Evolutionary conservation across 305 asterid genomes (phyloP).

Genomic region (Fraxinus dipetala): DNA sequence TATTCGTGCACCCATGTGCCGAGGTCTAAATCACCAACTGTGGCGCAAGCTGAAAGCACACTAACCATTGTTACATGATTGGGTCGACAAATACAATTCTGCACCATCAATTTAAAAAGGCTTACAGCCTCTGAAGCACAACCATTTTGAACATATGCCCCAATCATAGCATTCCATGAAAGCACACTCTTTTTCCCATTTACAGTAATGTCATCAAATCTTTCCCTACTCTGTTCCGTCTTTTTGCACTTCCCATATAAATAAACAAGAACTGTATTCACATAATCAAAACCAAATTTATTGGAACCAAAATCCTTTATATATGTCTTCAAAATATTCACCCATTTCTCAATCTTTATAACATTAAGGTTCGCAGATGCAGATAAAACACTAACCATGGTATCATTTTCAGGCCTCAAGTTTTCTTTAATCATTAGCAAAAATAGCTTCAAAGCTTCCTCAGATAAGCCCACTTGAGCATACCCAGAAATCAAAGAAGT

Average conservation of each 20-base stretch:
- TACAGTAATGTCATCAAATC: slow-evolving; percentile 50
- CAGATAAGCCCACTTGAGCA: slow-evolving; percentile 45
- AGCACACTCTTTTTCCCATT: slow-evolving; percentile 54
- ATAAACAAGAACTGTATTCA: slow-evolving; percentile 46
- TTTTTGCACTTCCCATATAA: slow-evolving; percentile 55
- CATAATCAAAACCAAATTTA: slow-evolving; percentile 32
- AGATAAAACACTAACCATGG: slow-evolving; percentile 66
- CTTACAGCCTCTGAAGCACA: slow-evolving; percentile 49
- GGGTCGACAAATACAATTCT: slow-evolving; percentile 40
- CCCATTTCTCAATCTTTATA: slow-evolving; percentile 46
- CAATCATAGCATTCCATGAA: slow-evolving; percentile 66
- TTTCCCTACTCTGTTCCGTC: slow-evolving; percentile 46
- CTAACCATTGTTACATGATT: slow-evolving; percentile 78
- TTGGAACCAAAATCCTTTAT: slow-evolving; percentile 2
- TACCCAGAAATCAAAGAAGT: slow-evolving; percentile 67
- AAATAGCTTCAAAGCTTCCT: slow-evolving; percentile 48
- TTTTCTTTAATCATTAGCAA: slow-evolving; percentile 43
- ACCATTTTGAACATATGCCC: slow-evolving; percentile 54
- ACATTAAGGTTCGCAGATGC: slow-evolving; percentile 53
- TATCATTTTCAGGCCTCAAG: slow-evolving; percentile 51
- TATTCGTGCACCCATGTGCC: slow-evolving; percentile 64
- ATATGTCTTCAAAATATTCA: slow-evolving; percentile 24
- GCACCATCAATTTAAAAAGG: slow-evolving; percentile 49
- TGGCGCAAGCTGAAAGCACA: slow-evolving; percentile 75
- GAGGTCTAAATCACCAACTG: slow-evolving; percentile 57